Evolutionary conservation across 495 filamentous ascomycete species (phyloP).

Genomic region (Ascodesmis nigricans): DNA sequence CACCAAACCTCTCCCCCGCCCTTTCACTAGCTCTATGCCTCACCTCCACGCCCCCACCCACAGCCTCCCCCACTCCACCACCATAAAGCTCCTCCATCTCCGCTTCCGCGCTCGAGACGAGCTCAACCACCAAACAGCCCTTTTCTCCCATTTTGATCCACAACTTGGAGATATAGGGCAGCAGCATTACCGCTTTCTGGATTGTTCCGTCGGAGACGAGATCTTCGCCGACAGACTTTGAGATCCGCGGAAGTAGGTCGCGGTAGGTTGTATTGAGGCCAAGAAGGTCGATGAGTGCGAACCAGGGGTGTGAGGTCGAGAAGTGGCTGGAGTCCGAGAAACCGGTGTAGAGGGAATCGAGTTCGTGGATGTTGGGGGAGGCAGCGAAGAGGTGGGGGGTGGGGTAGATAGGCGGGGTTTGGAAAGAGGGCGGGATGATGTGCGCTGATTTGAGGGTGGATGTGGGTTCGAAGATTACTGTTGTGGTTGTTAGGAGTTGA

Average conservation of each 20-base stretch:
- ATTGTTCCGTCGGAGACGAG: constrained; percentile 65
- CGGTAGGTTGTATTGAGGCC: constrained; percentile 25
- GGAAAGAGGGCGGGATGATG: constrained; percentile 32
- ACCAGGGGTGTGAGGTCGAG: constrained; percentile 44
- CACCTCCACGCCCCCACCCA: constrained; percentile 2
- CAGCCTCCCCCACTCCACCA: not conserved
- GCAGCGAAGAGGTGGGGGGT: constrained; percentile 40
- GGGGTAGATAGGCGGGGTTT: constrained; percentile 34
- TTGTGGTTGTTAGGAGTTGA: not conserved
- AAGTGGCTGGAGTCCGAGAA: constrained; percentile 44
- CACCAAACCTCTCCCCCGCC: no score
- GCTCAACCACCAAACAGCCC: constrained; percentile 56
- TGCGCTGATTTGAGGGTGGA: constrained; percentile 51
- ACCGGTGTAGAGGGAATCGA: constrained; percentile 41
- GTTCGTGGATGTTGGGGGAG: constrained; percentile 65
- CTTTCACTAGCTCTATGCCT: no score
- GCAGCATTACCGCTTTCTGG: constrained; percentile 60
- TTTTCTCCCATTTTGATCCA: constrained; percentile 60
- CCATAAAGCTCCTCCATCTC: not conserved
- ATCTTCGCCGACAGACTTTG: constrained; percentile 32
- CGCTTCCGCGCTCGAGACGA: constrained; percentile 41
- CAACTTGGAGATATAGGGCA: constrained; percentile 67
- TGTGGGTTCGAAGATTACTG: constrained; percentile 79
- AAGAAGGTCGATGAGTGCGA: constrained; percentile 52
- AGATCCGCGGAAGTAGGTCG: constrained; percentile 27